Evolutionary conservation across 225 moss, liverwort and hornwort species (phyloP), one percentile per base, ranked within the genome.

Genomic region (Polytrichum formosum): DNA sequence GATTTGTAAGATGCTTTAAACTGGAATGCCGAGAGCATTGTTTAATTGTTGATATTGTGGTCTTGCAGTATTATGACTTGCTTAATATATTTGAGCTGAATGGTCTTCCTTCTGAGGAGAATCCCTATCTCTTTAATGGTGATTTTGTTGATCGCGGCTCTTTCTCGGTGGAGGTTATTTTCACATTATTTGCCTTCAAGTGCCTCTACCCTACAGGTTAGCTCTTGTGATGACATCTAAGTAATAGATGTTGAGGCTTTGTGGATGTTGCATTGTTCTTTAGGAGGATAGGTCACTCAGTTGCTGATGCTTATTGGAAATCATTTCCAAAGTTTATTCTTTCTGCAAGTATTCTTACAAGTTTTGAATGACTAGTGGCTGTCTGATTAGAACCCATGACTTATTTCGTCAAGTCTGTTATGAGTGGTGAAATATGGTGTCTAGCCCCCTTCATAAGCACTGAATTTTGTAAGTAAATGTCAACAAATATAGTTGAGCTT

Each of bases 131-230:
- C 53, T 98, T 98, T 77, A 98, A 98, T 78, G 98, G 98, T 20
- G 98, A 98, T 72, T 98, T 98, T 68, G 98, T 98, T 67, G 98
- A 98, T 81, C 98, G 98, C 55, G 98, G 98, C 64, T 94, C 94
- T 54, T 98, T 98, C 72, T 98, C 98, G 63, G 98, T 94, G 74
- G 98, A 98, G 77, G 92, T 92, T 78, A 98, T 98, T 78, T 80
- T 98, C 72, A 98, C 98, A 68, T 90, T 98, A 66, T 98, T 98
- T 76, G 92, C 94, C 56, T 98, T 98, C 84, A 94, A 98, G 84
- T 98, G 92, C 76, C 82, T 98, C 37, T 98, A 94, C 78, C 98
- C 94, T 67, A 85, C 79, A 64, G 94, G 98, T 98, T 79, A 72
- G 25, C 31, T 61, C 73, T 66, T 56, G 65, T 72, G 65, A 37